Evolutionary conservation across 75 land plant species (phyloP).

Genomic region (Isoetes taiwanensis): DNA sequence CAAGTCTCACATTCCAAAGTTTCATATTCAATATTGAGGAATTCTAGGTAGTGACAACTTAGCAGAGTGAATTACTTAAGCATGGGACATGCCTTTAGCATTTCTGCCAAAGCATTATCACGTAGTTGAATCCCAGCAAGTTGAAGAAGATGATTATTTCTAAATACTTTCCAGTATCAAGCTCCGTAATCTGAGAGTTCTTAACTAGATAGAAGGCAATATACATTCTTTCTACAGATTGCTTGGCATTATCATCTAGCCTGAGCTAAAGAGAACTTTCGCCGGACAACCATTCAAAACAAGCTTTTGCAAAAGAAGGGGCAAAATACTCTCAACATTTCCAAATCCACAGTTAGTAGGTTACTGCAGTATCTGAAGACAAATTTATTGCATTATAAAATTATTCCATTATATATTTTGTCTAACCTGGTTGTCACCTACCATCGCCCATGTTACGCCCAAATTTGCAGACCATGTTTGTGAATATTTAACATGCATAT

Average conservation of each 20-base stretch:
- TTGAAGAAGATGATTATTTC: constrained; percentile 30
- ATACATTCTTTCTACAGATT: constrained; percentile 22
- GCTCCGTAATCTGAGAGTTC: constrained; percentile 61
- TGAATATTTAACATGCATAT: too few species aligned
- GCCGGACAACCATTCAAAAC: constrained; percentile 35
- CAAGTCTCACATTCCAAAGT: constrained; percentile 43
- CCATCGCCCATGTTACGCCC: too few species aligned
- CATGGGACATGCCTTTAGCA: constrained; percentile 47
- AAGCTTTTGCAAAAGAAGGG: constrained; percentile 42
- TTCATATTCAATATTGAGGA: constrained; percentile 36
- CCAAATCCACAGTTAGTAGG: constrained; percentile 19
- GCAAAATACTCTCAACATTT: constrained; percentile 56
- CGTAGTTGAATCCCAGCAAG: constrained; percentile 43
- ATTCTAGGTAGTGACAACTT: constrained; percentile 45
- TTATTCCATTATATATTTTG: too few species aligned
- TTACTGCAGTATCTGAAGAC: constrained; percentile 11
- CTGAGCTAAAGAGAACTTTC: constrained; percentile 39
- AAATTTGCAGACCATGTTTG: too few species aligned
- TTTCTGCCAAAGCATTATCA: constrained; percentile 28
- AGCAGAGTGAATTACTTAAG: constrained; percentile 39
- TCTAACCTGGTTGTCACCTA: too few species aligned
- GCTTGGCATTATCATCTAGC: constrained; percentile 37
- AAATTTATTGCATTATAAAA: constrained; percentile 17
- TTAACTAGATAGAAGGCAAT: constrained; percentile 20
- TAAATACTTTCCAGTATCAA: constrained; percentile 42